Conservation (phyloP, 2,329 filamentous ascomycete genomes). For the Dendryphion nanum region DNA sequence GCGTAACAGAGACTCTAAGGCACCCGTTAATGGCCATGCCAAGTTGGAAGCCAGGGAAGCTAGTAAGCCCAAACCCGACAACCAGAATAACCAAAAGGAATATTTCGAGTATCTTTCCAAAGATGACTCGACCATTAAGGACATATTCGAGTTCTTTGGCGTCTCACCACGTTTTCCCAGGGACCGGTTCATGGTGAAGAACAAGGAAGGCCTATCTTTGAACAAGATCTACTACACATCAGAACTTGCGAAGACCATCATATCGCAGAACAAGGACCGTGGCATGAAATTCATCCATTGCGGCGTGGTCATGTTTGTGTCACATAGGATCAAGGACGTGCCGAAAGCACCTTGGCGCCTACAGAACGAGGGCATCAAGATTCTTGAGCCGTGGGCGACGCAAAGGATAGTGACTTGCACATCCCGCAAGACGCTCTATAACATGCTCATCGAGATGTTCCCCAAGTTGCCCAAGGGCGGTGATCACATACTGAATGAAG, state of each 20-base stretch:
- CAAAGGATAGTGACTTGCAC: slow-evolving; percentile 73
- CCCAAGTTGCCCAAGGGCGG: slow-evolving; percentile 76
- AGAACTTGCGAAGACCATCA: slow-evolving; percentile 77
- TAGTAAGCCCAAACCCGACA: slow-evolving; percentile 41
- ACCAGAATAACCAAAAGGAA: slow-evolving; percentile 66
- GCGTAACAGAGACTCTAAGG: slow-evolving; percentile 7
- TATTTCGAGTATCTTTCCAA: slow-evolving; percentile 86
- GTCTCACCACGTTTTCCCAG: slow-evolving; percentile 81
- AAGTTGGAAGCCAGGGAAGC: slow-evolving; percentile 8
- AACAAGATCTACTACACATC: slow-evolving; percentile 98
- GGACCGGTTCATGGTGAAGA: slow-evolving; percentile 94
- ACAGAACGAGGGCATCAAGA: slow-evolving; percentile 88
- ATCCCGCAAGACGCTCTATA: slow-evolving; percentile 75
- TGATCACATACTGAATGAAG: slow-evolving; percentile 78
- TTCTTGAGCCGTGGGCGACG: slow-evolving; percentile 87
- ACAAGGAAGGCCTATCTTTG: slow-evolving; percentile 79
- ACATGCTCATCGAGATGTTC: slow-evolving; percentile 93
- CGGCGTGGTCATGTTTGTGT: slow-evolving; percentile 89
- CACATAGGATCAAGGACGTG: slow-evolving; percentile 77
- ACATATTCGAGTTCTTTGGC: slow-evolving; percentile 81
- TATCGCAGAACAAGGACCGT: slow-evolving; percentile 81
- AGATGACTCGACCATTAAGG: slow-evolving; percentile 71
- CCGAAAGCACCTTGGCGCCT: slow-evolving; percentile 90
- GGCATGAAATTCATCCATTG: slow-evolving; percentile 96
- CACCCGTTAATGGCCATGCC: slow-evolving; percentile 12